Conservation (phyloP, 305 asterid genomes). For the Rubia tinctorum region DNA sequence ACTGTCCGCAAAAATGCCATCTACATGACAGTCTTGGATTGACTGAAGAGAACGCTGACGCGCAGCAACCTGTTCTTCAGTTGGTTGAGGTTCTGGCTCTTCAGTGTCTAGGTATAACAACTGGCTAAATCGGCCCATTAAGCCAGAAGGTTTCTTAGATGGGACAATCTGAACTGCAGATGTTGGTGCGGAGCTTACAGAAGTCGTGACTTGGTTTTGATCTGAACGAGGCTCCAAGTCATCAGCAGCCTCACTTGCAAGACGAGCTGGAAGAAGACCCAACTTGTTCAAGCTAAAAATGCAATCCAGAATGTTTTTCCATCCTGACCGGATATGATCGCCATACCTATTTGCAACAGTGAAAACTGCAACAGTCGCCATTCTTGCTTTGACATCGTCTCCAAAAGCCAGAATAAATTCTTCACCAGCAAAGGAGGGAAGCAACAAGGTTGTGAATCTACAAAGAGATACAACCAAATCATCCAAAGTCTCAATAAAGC, state of each 20-base stretch:
- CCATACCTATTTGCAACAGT: slow-evolving; percentile 82
- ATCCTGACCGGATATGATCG: slow-evolving; percentile 78
- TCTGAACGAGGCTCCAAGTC: slow-evolving; percentile 54
- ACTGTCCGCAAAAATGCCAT: slow-evolving; percentile 84
- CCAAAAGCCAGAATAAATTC: slow-evolving; percentile 68
- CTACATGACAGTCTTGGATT: slow-evolving; percentile 75
- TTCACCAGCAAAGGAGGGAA: slow-evolving; percentile 63
- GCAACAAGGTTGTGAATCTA: slow-evolving; percentile 71
- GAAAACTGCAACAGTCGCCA: slow-evolving; percentile 84
- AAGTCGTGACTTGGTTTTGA: slow-evolving; percentile 37
- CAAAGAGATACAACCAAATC: slow-evolving; percentile 88
- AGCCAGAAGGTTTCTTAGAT: slow-evolving; percentile 70
- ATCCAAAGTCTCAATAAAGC: slow-evolving; percentile 66
- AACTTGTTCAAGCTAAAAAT: slow-evolving; percentile 78
- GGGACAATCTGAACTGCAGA: slow-evolving; percentile 30
- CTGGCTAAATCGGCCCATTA: slow-evolving; percentile 86
- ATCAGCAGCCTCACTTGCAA: slow-evolving; percentile 78
- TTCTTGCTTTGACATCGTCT: slow-evolving; percentile 72
- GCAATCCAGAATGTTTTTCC: slow-evolving; percentile 93
- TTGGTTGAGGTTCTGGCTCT: slow-evolving; percentile 76
- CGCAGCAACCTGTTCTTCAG: slow-evolving; percentile 82
- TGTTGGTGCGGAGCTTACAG: slow-evolving; percentile 43
- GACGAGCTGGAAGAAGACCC: slow-evolving; percentile 89
- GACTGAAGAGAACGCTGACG: slow-evolving; percentile 70
- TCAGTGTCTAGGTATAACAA: slow-evolving; percentile 78